phyloP scores from a whole-genome alignment of 2,329 filamentous ascomycete genomes.

The Penicillium sp. region DNA sequence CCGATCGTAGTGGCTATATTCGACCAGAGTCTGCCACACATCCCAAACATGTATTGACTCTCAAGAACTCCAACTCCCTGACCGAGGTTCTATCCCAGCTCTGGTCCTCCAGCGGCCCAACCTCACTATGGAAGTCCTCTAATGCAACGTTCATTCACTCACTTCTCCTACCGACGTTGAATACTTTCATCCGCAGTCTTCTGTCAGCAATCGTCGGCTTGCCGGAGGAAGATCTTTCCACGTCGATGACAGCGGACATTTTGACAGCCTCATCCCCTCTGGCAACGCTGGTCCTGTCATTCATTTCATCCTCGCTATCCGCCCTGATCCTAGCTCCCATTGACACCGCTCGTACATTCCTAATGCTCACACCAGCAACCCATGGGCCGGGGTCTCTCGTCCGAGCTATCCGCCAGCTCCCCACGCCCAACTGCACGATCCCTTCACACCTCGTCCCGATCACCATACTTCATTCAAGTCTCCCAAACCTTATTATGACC shows the following conservation, averaged over 20 bases:
- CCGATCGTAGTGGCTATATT: constrained; percentile 47
- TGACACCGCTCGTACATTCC: constrained; percentile 80
- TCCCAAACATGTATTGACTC: constrained; percentile 61
- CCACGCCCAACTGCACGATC: constrained; percentile 67
- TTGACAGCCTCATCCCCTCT: constrained; percentile 79
- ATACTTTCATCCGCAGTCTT: constrained; percentile 87
- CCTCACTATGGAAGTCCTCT: constrained; percentile 91
- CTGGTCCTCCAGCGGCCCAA: constrained; percentile 84
- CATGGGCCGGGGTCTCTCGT: constrained; percentile 74
- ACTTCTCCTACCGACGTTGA: constrained; percentile 78
- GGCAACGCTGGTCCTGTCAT: constrained; percentile 72
- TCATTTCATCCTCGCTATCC: constrained; percentile 64
- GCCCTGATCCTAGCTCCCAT: constrained; percentile 81
- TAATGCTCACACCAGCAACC: constrained; percentile 80
- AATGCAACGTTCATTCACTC: constrained; percentile 92
- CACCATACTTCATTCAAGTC: constrained; percentile 80
- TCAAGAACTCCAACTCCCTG: constrained; percentile 75
- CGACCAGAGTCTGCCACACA: constrained; percentile 37
- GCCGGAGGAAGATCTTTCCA: constrained; percentile 66
- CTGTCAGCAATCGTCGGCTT: constrained; percentile 88
- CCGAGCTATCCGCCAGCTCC: constrained; percentile 72
- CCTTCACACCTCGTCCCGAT: constrained; percentile 70
- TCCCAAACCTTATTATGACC: constrained; percentile 78
- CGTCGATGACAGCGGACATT: constrained; percentile 64
- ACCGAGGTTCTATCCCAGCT: constrained; percentile 82